These are phyloP conservation scores for Coleophoma eucalyptorum DNA, from an alignment of 2,329 filamentous ascomycete species.

Conservation along the genomic window DNA sequence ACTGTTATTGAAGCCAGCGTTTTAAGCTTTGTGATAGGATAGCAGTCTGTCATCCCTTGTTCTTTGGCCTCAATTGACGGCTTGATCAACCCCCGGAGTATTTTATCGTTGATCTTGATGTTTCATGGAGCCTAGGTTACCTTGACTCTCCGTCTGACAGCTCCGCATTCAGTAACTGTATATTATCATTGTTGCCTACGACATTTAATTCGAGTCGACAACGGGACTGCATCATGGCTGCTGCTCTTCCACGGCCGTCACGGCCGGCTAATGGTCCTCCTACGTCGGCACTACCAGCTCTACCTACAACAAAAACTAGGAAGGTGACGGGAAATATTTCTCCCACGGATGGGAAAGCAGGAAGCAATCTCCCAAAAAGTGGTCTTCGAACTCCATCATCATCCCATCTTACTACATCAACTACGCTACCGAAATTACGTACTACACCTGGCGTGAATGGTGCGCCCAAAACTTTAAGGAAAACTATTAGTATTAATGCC, in stretches of 20 bases:
- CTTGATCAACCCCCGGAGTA: no score
- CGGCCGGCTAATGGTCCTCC: constrained; percentile 68
- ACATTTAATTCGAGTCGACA: not conserved
- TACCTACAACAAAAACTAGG: constrained; percentile 68
- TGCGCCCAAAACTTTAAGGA: constrained; percentile 69
- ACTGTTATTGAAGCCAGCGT: constrained; percentile 5
- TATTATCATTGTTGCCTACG: not conserved
- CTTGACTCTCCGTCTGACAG: not conserved
- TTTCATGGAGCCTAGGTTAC: constrained; percentile 1
- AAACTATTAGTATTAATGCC: constrained; percentile 88
- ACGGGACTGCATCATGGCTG: constrained; percentile 17
- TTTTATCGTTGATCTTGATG: not conserved
- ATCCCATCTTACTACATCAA: constrained; percentile 48
- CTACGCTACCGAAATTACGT: constrained; percentile 52
- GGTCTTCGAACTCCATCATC: constrained; percentile 57
- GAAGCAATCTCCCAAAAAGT: constrained; percentile 42
- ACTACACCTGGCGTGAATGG: constrained; percentile 51
- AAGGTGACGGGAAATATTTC: constrained; percentile 51
- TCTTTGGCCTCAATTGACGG: no score
- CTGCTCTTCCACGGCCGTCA: constrained; percentile 46
- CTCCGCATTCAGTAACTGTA: not conserved
- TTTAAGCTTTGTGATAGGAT: constrained; percentile 14
- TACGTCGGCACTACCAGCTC: constrained; percentile 65
- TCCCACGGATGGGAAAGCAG: constrained; percentile 27
- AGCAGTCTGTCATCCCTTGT: not conserved